Conservation (phyloP, 805 yeast genomes). For the Kurtzmaniella cleridarum region DNA sequence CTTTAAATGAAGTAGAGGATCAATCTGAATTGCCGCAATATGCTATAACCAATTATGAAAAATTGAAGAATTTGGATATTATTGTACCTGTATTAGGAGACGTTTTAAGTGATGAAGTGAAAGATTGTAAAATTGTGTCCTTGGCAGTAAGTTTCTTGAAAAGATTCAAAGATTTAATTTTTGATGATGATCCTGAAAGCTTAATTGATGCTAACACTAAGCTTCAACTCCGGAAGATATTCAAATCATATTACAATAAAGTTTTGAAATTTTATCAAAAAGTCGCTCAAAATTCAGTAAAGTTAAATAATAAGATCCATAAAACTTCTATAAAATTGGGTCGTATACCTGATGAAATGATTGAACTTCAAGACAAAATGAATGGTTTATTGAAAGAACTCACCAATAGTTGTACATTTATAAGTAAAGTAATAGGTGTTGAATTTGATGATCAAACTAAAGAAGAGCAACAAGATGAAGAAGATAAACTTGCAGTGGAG, state of each 20-base stretch:
- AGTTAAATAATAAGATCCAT: constrained; percentile 35
- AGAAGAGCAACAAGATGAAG: constrained; percentile 3
- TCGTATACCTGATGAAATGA: constrained; percentile 41
- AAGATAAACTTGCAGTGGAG: constrained; percentile 16
- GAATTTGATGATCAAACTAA: constrained; percentile 12
- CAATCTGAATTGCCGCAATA: constrained; percentile 39
- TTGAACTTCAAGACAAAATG: constrained; percentile 26
- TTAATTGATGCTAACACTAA: constrained; percentile 23
- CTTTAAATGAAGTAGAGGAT: constrained; percentile 35
- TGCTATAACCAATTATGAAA: constrained; percentile 26
- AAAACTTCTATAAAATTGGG: constrained; percentile 67
- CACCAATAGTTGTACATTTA: constrained; percentile 32
- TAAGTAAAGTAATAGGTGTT: constrained; percentile 18
- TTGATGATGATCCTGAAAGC: constrained; percentile 13
- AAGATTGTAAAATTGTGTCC: constrained; percentile 24
- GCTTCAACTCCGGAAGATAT: constrained; percentile 13
- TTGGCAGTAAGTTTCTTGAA: constrained; percentile 47
- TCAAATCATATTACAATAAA: too few relatives aligned
- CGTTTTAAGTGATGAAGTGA: constrained; percentile 21
- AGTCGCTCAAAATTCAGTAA: constrained; percentile 2
- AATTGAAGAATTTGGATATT: constrained; percentile 8
- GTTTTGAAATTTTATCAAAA: too few relatives aligned
- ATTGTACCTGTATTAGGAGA: constrained; percentile 23
- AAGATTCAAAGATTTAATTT: constrained; percentile 33
- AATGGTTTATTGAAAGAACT: constrained; percentile 41